Conservation (phyloP, 2,329 filamentous ascomycete genomes). For the Xylariaceae sp. region DNA sequence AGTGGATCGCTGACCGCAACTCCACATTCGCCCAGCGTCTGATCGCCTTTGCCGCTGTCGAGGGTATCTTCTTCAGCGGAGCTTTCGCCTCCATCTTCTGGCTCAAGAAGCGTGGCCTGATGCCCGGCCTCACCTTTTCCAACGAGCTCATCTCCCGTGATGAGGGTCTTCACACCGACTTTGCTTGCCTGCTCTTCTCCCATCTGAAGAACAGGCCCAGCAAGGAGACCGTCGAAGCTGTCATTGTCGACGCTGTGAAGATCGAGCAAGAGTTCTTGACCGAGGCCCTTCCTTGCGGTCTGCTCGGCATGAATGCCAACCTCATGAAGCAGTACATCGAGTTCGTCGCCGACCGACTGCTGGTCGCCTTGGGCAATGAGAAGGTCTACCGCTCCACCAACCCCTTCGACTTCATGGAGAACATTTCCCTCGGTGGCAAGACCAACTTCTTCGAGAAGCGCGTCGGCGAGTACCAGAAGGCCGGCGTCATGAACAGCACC, state of each 20-base stretch:
- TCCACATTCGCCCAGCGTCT: slow-evolving; percentile 94
- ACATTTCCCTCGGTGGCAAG: slow-evolving; percentile 97
- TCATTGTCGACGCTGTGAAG: slow-evolving; percentile 87
- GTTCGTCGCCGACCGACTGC: slow-evolving; percentile 94
- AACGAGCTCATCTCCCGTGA: slow-evolving; percentile 99
- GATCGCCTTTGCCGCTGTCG: slow-evolving; percentile 93
- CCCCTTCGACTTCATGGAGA: slow-evolving; percentile 99
- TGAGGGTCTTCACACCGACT: slow-evolving; percentile 98
- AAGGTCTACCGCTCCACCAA: slow-evolving; percentile 92
- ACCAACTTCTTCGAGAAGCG: slow-evolving; percentile 99
- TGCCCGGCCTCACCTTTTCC: slow-evolving; percentile 97
- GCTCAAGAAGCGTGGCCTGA: slow-evolving; percentile 99
- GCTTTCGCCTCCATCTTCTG: slow-evolving; percentile 99
- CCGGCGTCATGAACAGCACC: slow-evolving; percentile 92
- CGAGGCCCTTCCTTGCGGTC: slow-evolving; percentile 84
- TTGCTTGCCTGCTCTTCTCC: slow-evolving; percentile 95
- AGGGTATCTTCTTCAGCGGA: slow-evolving; percentile 99
- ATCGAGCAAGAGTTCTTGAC: slow-evolving; percentile 99
- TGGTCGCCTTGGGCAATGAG: slow-evolving; percentile 86
- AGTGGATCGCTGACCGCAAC: slow-evolving; percentile 89
- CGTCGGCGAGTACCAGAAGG: slow-evolving; percentile 98
- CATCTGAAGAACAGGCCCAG: slow-evolving; percentile 88
- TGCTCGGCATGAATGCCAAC: slow-evolving; percentile 94
- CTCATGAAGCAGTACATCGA: slow-evolving; percentile 99
- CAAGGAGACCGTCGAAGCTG: slow-evolving; percentile 73